phyloP scores from a whole-genome alignment of 352 stramenopile genomes.

The Pythium dissotocum region DNA sequence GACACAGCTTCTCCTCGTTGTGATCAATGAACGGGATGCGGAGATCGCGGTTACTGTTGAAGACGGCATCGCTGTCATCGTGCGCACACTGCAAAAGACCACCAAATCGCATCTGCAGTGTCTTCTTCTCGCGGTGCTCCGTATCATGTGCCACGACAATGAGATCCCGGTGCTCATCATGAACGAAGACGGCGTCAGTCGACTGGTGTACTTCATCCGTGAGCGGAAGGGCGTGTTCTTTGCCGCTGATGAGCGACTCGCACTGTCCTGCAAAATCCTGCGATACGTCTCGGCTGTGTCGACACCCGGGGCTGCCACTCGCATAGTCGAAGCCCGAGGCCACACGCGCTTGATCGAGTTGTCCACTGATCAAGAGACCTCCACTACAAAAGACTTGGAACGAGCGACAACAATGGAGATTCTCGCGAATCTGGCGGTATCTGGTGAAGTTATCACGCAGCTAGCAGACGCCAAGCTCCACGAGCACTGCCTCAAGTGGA shows the following conservation, averaged over 20 bases:
- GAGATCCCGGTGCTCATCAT: constrained; percentile 71
- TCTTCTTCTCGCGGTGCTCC: constrained; percentile 45
- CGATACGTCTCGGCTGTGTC: constrained; percentile 36
- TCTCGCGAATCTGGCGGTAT: constrained; percentile 44
- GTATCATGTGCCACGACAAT: constrained; percentile 54
- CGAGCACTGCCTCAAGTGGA: constrained; percentile 44
- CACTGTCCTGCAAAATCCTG: constrained; percentile 46
- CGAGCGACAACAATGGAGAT: constrained; percentile 41
- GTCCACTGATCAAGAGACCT: constrained; percentile 21
- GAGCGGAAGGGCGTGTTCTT: constrained; percentile 32
- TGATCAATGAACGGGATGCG: constrained; percentile 48
- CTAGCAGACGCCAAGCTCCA: constrained; percentile 48
- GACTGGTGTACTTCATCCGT: constrained; percentile 49
- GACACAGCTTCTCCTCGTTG: constrained; percentile 44
- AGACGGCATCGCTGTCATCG: constrained; percentile 64
- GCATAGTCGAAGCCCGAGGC: constrained; percentile 42
- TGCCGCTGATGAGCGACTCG: constrained; percentile 39
- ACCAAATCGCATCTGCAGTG: constrained; percentile 43
- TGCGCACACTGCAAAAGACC: constrained; percentile 42
- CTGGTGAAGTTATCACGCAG: constrained; percentile 28
- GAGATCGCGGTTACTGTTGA: constrained; percentile 70
- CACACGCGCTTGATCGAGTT: constrained; percentile 47
- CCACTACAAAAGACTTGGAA: constrained; percentile 14
- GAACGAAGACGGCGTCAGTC: constrained; percentile 40
- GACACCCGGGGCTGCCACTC: constrained; percentile 29